These are phyloP conservation scores for Parascedosporium putredinis DNA, from an alignment of 2,329 filamentous ascomycete genomes.

Conservation along the genomic window DNA sequence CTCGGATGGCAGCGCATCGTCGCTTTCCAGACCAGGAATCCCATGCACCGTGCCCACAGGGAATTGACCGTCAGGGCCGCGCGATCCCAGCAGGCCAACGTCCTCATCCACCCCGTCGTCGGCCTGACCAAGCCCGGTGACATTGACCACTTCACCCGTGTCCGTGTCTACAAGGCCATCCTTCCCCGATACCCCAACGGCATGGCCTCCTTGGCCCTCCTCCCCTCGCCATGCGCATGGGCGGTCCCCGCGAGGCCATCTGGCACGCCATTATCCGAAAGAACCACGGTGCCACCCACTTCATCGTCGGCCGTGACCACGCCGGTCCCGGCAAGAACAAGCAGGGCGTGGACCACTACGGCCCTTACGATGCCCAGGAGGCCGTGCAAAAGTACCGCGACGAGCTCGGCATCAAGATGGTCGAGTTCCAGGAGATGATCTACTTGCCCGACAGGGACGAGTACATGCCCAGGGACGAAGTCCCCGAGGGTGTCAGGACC, in stretches of 20 bases:
- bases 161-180: slow-evolving; percentile 95
- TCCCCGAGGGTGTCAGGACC: slow-evolving; percentile 72
- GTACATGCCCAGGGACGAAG: slow-evolving; percentile 88
- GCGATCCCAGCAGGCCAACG: slow-evolving; percentile 91
- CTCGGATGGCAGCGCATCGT: slow-evolving; percentile 97
- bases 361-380: slow-evolving; percentile 93
- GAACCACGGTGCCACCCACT: slow-evolving; percentile 98
- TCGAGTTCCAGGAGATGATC: slow-evolving; percentile 99
- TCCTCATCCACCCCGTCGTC: slow-evolving; percentile 97
- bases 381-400: slow-evolving; percentile 93
- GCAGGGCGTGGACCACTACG: slow-evolving; percentile 93
- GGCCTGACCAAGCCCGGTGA: slow-evolving; percentile 98
- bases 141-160: slow-evolving; percentile 98
- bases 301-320: slow-evolving; percentile 98
- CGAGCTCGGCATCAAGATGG: slow-evolving; percentile 96
- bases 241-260: slow-evolving; percentile 92
- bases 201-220: slow-evolving; percentile 92
- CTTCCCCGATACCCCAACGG: slow-evolving; percentile 96
- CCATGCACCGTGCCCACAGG: slow-evolving; percentile 97
- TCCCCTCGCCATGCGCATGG: slow-evolving; percentile 98
- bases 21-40: slow-evolving; percentile 98
- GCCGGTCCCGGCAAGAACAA: slow-evolving; percentile 97
- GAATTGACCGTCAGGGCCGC: slow-evolving; percentile 96
- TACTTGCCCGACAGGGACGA: slow-evolving; percentile 96
- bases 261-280: slow-evolving; percentile 99